Evolutionary conservation across 163 green algal genomes (phyloP), one percentile per base, ranked within the genome.

Genomic region (Coccomyxa subellipsoidea): DNA sequence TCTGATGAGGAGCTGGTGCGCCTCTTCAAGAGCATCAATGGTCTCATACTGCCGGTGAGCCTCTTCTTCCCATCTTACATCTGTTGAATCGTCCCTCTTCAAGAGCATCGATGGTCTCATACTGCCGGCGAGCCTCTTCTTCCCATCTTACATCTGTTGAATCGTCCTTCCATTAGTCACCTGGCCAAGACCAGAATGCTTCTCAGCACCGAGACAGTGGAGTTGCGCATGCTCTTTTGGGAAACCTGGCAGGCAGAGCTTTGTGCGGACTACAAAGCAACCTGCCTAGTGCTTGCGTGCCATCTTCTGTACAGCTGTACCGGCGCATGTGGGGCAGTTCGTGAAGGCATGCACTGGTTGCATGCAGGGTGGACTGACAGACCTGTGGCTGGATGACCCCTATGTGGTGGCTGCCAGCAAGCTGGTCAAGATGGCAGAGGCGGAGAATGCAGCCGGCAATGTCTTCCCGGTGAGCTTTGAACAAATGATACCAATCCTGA

Each of bases 401-500:
- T 95, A 97, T 83, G 93, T 96, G 3, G 83, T 95, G 21, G 89
- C 93, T 18, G 93, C 93, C 0, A 90, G 91, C 80, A 97, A 97
- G 92, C 90, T 97, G 36, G 94, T 93, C 81, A 89, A 92, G 77
- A 94, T 90, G 93, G 93, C 93, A 18, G 84, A 92, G 47, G 82
- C 93, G 78, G 89, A 87, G 0, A 96, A 96, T 77, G 85, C 94
- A 69, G 79, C 77, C 18, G 93, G 93, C 76, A 76, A 88, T 32
- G 66, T 87, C 8, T 92, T 90, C 79, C 89, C 89, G 47, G 81
- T 85, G 38, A 75, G 80, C 12, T 8, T 25, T 38, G 25, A 2
- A 71, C 36, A 70, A 7, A 40, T 47, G 69, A 21, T 69, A n/a
- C n/a, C n/a, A n/a, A n/a, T n/a, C n/a, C n/a, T n/a, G n/a, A n/a